Base-by-base conservation (phyloP, 2,329 filamentous ascomycete species). In the Bipolaris victoriae region DNA sequence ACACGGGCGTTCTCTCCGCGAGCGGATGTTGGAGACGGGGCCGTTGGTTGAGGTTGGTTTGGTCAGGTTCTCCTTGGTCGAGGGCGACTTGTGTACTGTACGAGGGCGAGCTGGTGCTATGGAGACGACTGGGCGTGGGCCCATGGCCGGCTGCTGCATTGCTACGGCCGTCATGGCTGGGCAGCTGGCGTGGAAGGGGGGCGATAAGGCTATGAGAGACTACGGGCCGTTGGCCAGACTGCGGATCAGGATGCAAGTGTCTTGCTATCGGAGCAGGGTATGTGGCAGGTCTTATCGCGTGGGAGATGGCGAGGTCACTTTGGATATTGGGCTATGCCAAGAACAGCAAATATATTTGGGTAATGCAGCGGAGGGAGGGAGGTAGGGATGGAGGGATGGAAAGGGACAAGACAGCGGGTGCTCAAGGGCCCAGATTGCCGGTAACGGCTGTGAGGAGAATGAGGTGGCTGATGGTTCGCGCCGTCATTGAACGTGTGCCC, bases 81-180 rank as follows among this genome's bases (percentile, higher is more conserved):
- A 73, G 59, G 77, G 75, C 52, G 74, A 70, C 63, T 72, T 76
- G 64, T 75, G 68, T 58, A 73, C 65, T 61, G 76, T 75, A 65
- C 76, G 76, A 65, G 77, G 74, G 47, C 74, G 74, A 74, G 80
- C 80, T 61, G 78, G 76, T 61, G 78, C 78, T 56, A 81, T 78
- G 63, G 78, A 75, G 57, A 80, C 73, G 40, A 54, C 55, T 18
- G 51, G 79, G 77, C 57, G 74, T 75, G 51, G 80, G 76, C 68
- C 79, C 78, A 67, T 72, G 67, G 50, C 55, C 44, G 55, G 55
- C 50, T 57, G 55, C 39, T 57, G 55, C 57, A 60, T 60, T 66
- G 82, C 77, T 63, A 76, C 79, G 57, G 80, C 78, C 66, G 80
- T 79, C 80, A 82, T 73, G 65, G 71, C 43, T 20, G 26, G 43